phyloP scores from a whole-genome alignment of 352 stramenopile genomes.

The Thraustochytrium striatum region DNA sequence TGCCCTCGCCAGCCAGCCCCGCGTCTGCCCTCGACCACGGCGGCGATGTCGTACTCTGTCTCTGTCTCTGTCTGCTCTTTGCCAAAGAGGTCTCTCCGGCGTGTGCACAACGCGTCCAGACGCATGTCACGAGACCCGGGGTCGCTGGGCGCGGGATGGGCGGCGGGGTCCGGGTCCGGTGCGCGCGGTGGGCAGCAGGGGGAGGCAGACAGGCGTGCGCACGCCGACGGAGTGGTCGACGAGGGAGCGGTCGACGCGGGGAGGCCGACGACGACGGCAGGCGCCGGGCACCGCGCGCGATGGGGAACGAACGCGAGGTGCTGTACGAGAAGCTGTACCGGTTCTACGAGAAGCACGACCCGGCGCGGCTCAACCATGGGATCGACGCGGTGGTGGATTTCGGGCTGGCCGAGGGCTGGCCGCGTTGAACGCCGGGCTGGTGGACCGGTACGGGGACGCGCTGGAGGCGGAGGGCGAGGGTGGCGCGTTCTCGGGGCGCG shows the following conservation, averaged over 20 bases:
- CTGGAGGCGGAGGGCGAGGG: neutral
- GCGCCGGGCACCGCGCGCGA: neutral
- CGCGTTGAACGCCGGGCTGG: slow-evolving; percentile 32
- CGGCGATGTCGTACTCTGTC: too few species aligned
- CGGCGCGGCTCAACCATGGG: slow-evolving; percentile 1
- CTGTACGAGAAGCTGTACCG: slow-evolving; percentile 4
- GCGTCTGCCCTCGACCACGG: too few species aligned
- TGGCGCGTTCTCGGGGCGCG: neutral
- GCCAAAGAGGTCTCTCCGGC: too few species aligned
- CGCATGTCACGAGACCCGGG: too few species aligned
- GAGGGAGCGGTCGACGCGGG: too few species aligned
- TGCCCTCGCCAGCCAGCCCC: too few species aligned
- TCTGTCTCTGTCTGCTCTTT: too few species aligned
- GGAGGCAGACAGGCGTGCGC: too few species aligned
- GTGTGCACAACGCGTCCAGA: too few species aligned
- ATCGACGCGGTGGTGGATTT: slow-evolving; percentile 45
- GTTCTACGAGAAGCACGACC: slow-evolving; percentile 43
- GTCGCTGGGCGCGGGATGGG: too few species aligned
- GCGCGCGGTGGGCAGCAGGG: neutral
- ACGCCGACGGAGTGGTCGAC: too few species aligned
- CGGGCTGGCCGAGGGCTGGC: slow-evolving; percentile 29
- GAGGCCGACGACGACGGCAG: neutral
- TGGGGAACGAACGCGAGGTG: slow-evolving; percentile 22
- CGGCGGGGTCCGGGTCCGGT: neutral
- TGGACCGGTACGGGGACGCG: slow-evolving; percentile 43